phyloP scores from a whole-genome alignment of 768 basidiomycete species.

The Rhizopogon vinicolor region DNA sequence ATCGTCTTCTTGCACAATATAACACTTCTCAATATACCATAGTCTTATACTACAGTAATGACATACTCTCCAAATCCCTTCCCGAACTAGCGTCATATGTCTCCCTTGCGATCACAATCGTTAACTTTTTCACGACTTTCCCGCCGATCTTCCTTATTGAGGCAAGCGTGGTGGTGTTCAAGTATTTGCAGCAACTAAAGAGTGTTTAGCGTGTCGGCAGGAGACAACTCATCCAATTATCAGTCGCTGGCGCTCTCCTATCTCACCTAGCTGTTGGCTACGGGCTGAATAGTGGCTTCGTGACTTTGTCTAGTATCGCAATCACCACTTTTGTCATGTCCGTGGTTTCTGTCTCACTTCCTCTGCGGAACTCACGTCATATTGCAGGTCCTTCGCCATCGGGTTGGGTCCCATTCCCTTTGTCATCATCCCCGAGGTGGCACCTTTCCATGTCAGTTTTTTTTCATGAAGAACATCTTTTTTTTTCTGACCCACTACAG shows the following conservation, averaged over 20 bases:
- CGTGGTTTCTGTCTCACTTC: conserved; percentile 6
- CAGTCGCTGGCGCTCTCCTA: conserved; percentile 58
- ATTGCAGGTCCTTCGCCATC: conserved; percentile 72
- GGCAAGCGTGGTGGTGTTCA: conserved; percentile 31
- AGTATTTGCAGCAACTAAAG: conserved; percentile 3
- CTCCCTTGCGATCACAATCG: conserved; percentile 77
- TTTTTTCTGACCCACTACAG: conserved; percentile 26
- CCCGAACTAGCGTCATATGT: conserved; percentile 79
- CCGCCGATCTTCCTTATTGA: conserved; percentile 87
- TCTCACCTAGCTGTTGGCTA: conserved; percentile 68
- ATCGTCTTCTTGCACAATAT: neutral
- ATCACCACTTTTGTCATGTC: conserved; percentile 82
- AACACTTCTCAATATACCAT: conserved; percentile 1
- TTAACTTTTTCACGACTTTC: conserved; percentile 74
- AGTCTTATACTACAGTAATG: conserved; percentile 91
- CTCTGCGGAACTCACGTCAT: neutral
- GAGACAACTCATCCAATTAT: conserved; percentile 60
- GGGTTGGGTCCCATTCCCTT: conserved; percentile 94
- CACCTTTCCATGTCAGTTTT: conserved; percentile 65
- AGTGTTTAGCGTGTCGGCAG: conserved; percentile 63
- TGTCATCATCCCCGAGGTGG: conserved; percentile 87
- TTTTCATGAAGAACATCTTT: neutral
- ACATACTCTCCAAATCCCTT: conserved; percentile 76
- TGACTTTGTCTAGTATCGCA: conserved; percentile 62
- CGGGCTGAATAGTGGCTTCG: conserved; percentile 59